Percentiles rank a stretch among this genome's conserved stretches.
Evolutionary conservation across 805 yeast genomes (phyloP).

Genomic region (Metschnikowia vanudenii): DNA sequence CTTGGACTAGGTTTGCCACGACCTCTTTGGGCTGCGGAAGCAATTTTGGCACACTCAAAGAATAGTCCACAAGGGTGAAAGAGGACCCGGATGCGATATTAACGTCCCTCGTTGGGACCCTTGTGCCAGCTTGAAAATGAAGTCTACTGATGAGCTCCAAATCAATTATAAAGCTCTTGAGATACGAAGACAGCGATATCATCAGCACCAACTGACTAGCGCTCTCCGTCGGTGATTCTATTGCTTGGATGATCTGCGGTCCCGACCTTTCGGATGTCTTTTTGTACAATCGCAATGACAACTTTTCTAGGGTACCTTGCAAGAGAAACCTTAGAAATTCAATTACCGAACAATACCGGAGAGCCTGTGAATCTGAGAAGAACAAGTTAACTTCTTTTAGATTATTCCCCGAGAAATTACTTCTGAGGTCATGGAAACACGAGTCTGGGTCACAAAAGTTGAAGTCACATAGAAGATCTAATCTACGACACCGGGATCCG

Average conservation of each 20-base stretch:
- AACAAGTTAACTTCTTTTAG: constrained; percentile 18
- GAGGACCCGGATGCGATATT: background rate
- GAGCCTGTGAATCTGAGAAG: constrained; percentile 15
- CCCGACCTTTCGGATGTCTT: background rate
- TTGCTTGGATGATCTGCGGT: background rate
- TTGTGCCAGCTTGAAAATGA: background rate
- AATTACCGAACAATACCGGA: constrained; percentile 14
- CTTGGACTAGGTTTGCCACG: constrained; percentile 15
- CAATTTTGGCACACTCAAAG: constrained; percentile 18
- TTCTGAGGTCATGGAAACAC: constrained; percentile 1
- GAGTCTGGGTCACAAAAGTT: constrained; percentile 1
- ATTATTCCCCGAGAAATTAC: background rate
- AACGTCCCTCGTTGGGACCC: background rate
- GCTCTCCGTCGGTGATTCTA: background rate
- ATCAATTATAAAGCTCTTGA: constrained; percentile 19
- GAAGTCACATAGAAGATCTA: constrained; percentile 25
- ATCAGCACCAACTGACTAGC: constrained; percentile 7
- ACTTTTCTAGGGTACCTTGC: background rate
- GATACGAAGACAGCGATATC: constrained; percentile 4
- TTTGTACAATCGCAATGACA: constrained; percentile 2
- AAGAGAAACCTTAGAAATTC: background rate
- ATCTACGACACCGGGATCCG: constrained; percentile 2
- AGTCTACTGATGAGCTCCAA: constrained; percentile 6
- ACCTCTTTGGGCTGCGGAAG: constrained; percentile 14
- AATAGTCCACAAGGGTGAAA: constrained; percentile 24